Evolutionary conservation across 2,329 filamentous ascomycete genomes (phyloP), one percentile per base, ranked within the genome.

Genomic region (Talaromyces sp.): DNA sequence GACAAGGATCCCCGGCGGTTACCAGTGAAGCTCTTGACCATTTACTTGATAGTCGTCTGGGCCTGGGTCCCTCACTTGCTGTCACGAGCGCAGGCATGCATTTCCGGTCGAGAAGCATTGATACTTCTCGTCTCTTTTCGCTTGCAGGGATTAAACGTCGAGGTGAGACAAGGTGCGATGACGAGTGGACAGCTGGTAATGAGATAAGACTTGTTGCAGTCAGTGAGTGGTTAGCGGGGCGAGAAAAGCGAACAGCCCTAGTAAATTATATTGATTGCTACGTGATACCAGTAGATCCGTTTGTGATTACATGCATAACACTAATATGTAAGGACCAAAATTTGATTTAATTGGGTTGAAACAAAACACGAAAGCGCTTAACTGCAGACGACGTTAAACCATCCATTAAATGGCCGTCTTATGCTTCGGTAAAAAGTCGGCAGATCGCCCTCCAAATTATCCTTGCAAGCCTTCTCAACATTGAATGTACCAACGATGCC

Each of bases 1-100:
- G 56, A 24, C 59, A 16, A 54, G 64, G 64, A 43, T 50, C 56
- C 24, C 47, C 43, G 59, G 59, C 60, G 64, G 64, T 47, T 65
- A 65, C 48, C 62, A 45, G 33, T 54, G 63, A 27, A 47, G 24
- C 27, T 50, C 58, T 22, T 60, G 56, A 39, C 37, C 22, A 14
- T 19, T 43, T 16, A 6, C 33, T 45, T 59, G 37, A 39, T 16
- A 16, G 56, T 31, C 35, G 35, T 13, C 19, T 11, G n/a, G 19
- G 14, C 24, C 14, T 11, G 13, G 14, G 8, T 27, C 37, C 24
- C 56, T 39, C 14, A 41, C 31, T 58, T 45, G 56, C 35, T 59
- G 39, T 59, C 56, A 59, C 24, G 22, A 31, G 37, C 8, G 13
- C 22, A 19, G 14, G 24, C 39, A n/a, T 57, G 33, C 54, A 41